Evolutionary conservation across 495 filamentous ascomycete species (phyloP).

Genomic region (Penicillium goetzii): DNA sequence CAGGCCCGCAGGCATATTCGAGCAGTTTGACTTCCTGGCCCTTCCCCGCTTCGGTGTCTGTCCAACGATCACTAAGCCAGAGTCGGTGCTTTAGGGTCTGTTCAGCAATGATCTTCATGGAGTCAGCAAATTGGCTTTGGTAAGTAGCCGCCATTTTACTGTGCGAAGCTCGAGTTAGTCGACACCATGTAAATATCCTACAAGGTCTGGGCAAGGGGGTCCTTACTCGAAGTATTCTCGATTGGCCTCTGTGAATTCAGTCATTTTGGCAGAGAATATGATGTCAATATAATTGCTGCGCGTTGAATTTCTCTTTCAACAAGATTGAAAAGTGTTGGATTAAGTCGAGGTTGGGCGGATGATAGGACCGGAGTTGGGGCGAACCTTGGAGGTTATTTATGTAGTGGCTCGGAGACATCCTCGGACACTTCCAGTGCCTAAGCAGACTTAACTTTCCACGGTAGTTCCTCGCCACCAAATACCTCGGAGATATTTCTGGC

Average conservation of each 20-base stretch:
- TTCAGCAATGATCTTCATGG: conserved; percentile 38
- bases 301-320: neutral
- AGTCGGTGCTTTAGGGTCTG: conserved; percentile 51
- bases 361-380: neutral
- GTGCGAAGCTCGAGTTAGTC: neutral
- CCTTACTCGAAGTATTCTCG: conserved; percentile 57
- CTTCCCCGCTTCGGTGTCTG: conserved; percentile 41
- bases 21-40: conserved; percentile 59
- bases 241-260: conserved; percentile 55
- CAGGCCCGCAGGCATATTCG: conserved; percentile 79
- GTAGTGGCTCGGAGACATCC: conserved; percentile 30
- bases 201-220: neutral
- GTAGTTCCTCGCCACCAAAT: neutral
- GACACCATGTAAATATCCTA: too few relatives aligned
- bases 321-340: neutral
- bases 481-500: conserved; percentile 17
- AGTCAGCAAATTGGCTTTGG: conserved; percentile 45
- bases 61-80: conserved; percentile 67
- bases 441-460: neutral
- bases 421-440: conserved; percentile 27
- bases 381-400: conserved; percentile 19
- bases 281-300: neutral
- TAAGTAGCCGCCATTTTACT: conserved; percentile 53
- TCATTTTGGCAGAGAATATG: conserved; percentile 30
- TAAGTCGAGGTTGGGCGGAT: neutral